Evolutionary conservation across 345 rosid species (phyloP).

Genomic region (Tarenaya hassleriana): DNA sequence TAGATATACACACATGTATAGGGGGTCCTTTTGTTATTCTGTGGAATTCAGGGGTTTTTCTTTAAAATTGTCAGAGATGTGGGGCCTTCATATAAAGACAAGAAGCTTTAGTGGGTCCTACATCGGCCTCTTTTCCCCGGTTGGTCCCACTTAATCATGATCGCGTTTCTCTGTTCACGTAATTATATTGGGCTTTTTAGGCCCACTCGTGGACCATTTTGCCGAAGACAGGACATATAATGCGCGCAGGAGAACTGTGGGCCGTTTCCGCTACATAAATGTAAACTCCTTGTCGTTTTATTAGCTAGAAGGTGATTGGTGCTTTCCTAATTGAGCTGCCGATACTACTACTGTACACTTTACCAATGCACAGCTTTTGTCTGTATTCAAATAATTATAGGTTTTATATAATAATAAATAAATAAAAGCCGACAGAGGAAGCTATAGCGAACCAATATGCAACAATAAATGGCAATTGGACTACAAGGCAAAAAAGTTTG

Average conservation of each 20-base stretch:
- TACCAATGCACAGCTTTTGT: too few relatives aligned
- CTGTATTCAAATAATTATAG: too few relatives aligned
- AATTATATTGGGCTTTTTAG: slow-evolving; percentile 22
- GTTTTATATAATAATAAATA: too few relatives aligned
- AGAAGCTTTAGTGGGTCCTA: slow-evolving; percentile 16
- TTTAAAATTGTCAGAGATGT: too few relatives aligned
- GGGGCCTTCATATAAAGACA: slow-evolving; percentile 15
- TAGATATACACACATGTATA: background rate
- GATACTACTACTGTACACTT: background rate
- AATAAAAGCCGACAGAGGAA: too few relatives aligned
- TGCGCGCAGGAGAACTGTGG: background rate
- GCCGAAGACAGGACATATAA: background rate
- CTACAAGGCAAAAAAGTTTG: too few relatives aligned
- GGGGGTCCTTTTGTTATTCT: background rate
- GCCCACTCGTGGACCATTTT: slow-evolving; percentile 9
- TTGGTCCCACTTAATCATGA: background rate
- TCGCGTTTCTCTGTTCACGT: slow-evolving; percentile 15
- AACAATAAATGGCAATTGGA: too few relatives aligned
- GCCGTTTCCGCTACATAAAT: slow-evolving; percentile 3
- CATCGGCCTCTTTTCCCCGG: background rate
- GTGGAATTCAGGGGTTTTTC: background rate
- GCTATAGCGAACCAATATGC: too few relatives aligned
- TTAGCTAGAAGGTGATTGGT: background rate
- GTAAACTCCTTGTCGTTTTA: slow-evolving; percentile 4
- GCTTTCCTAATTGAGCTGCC: background rate